A percentile compares a stretch with the other conserved stretches of the same genome.
These are phyloP conservation scores for Fusarium algeriense DNA, from an alignment of 2,329 filamentous ascomycete genomes.

Conservation along the genomic window DNA sequence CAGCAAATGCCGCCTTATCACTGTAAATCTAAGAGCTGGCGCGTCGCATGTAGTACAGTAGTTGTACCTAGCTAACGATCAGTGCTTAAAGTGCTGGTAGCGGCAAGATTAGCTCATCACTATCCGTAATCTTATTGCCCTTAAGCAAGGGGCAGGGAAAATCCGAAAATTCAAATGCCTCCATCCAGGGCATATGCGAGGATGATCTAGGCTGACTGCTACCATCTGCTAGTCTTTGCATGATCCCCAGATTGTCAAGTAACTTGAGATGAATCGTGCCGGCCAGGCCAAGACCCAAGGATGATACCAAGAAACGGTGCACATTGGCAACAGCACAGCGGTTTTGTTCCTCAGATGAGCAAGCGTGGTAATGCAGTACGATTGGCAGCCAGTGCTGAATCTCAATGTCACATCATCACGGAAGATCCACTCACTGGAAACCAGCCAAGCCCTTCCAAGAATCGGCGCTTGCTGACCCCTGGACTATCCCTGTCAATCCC, in stretches of 20 bases:
- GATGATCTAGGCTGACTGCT: slow-evolving; percentile 6
- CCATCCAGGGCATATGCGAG: slow-evolving; percentile 1
- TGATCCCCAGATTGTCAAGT: slow-evolving; percentile 20
- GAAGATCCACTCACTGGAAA: slow-evolving; percentile 41
- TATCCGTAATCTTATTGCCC: slow-evolving; percentile 5
- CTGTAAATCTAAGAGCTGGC: slow-evolving; percentile 23
- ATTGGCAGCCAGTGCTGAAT: slow-evolving; percentile 32
- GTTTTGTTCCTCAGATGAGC: slow-evolving; percentile 20
- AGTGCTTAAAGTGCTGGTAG: slow-evolving; percentile 24
- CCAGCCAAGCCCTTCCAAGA: slow-evolving; percentile 35
- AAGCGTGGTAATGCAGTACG: slow-evolving; percentile 10
- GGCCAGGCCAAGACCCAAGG: slow-evolving; percentile 4
- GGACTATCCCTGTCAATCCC: slow-evolving; percentile 26
- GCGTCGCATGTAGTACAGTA: slow-evolving; percentile 20
- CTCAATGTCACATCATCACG: slow-evolving; percentile 31
- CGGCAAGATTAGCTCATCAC: slow-evolving; percentile 24
- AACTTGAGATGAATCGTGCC: slow-evolving; percentile 8
- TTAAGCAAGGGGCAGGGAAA: slow-evolving; percentile 13
- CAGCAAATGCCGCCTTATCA: slow-evolving; percentile 18
- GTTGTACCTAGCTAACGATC: slow-evolving; percentile 3
- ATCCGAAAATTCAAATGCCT: slow-evolving; percentile 19
- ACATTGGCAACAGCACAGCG: slow-evolving; percentile 17
- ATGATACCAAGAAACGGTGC: slow-evolving; percentile 20
- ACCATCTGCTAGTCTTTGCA: slow-evolving; percentile 19
- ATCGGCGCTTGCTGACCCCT: slow-evolving; percentile 40